Base-by-base conservation (phyloP, 495 filamentous ascomycete genomes). In the Oleoguttula mirabilis region DNA sequence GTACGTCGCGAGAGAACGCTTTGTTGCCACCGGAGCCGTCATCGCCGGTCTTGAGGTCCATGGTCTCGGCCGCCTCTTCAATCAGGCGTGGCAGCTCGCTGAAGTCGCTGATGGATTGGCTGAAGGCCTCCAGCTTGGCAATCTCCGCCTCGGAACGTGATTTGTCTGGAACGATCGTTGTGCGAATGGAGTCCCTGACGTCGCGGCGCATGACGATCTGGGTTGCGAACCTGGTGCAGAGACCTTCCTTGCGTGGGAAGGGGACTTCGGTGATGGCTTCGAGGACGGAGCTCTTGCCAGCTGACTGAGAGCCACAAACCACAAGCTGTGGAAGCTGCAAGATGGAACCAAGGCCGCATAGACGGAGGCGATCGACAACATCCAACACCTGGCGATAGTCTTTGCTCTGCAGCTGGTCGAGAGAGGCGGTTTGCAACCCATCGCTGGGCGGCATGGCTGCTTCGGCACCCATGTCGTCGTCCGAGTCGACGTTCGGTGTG, bases 211-310 rank as follows among this genome's bases (percentile, higher is more conserved):
- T 50, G 20, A 74, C 64, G 2, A 83, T 63, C 50, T 85, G 77
- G 0, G 75, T 83, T 2, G 79, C 73, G 43, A 82, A 82, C 0
- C 76, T 66, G 0, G 80, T 84, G 55, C 80, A 84, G 0, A 77
- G 27, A 33, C 69, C 74, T 40, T 72, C 71, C 31, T 78, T 71
- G n/a, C 67, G 54, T 0, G 80, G 77, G 45, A 86, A 85, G 0
- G 73, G 71, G 12, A 84, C 73, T 28, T 75, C 70, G 0, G 79
- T 78, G 34, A 88, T 72, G 0, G 77, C 80, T 59, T 85, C 79
- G 0, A 86, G 69, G 0, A 86, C 77, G 0, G 79, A 85, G 51
- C 76, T 80, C 49, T 85, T 86, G 2, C 82, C 81, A 10, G 72
- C 70, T 0, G 76, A 80, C 48, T 83, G 79, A 52, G 80, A 72